Evolutionary conservation across 1,284 basidiomycete species (phyloP), one percentile per base, ranked within the genome.

Genomic region (Fomes fomentarius): DNA sequence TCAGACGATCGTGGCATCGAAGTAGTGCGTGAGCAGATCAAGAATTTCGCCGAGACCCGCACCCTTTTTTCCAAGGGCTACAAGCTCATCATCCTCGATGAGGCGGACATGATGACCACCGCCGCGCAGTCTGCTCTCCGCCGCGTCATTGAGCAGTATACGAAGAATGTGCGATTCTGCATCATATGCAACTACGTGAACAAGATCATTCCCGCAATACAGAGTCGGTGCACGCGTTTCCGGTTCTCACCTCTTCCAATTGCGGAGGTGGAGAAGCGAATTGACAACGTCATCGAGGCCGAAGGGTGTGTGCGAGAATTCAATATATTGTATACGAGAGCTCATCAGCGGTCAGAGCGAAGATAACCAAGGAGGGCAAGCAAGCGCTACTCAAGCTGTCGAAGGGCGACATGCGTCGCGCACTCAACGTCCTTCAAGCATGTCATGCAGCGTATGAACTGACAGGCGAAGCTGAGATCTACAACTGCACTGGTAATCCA

Each of bases 141-240:
- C 26, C 89, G 96, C 67, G 92, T 99, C 37, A 98, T 99, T 60
- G 97, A 99, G 73, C 96, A 98, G 66, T 98, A 98, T 71, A 99
- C 97, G 7, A 93, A 91, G 73, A 99, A 99, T 68, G 97, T 98
- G 58, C 88, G 97, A 31, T 99, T 99, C 74, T 98, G 96, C 75
- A 99, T 99, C 66, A 97, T 99, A 60, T 98, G 97, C 83, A 99
- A 99, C 75, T 99, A 99, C 66, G 97, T 99, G 71, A 99, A 99
- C 84, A 98, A 98, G 74, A 99, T 99, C 69, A 90, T 92, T 6
- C 97, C 97, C 3, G 97, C 97, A 21, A 97, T 99, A 58, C 97
- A 99, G 75, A 97, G 94, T 70, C 91, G 97, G 46, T 99, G 97
- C 75, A 99, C 97, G 2, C 83, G 96, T 33, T 99, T 99, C 77